A percentile compares a stretch with the other conserved stretches of the same genome.
These are phyloP conservation scores for Garcia nutans DNA, from an alignment of 345 rosid genomes.

Conservation along the genomic window DNA sequence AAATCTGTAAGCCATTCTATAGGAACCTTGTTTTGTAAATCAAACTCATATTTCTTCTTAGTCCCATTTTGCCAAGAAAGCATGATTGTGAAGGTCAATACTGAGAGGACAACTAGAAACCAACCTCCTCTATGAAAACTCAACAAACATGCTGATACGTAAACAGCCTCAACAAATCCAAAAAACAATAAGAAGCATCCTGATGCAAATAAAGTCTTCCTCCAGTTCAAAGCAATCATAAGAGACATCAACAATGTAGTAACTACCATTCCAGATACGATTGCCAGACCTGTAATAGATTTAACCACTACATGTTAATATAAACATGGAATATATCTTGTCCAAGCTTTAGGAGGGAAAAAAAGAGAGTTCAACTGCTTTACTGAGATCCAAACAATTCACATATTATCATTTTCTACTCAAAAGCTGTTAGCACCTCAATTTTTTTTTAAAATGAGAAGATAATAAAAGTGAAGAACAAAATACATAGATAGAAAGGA, in stretches of 20 bases:
- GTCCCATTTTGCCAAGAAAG: conserved; percentile 63
- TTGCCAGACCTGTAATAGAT: conserved; percentile 45
- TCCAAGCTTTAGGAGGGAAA: not conserved
- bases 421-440: not conserved
- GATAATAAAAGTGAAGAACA: not conserved
- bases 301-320: not conserved
- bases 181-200: conserved; percentile 47
- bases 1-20: conserved; percentile 56
- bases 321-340: not conserved
- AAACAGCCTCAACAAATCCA: conserved; percentile 47
- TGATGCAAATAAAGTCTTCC: conserved; percentile 37
- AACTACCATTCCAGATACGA: conserved; percentile 53
- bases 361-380: not conserved
- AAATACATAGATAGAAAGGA: not conserved
- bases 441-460: no score
- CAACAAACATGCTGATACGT: conserved; percentile 40
- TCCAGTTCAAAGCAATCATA: conserved; percentile 55
- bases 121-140: conserved; percentile 56
- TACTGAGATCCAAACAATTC: not conserved
- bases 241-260: conserved; percentile 66
- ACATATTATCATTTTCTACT: not conserved
- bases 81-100: conserved; percentile 43
- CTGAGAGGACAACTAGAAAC: conserved; percentile 42
- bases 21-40: conserved; percentile 53
- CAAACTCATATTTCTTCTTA: conserved; percentile 53